phyloP scores from a whole-genome alignment of 1,284 basidiomycete genomes.

The Moniliella sp. region DNA sequence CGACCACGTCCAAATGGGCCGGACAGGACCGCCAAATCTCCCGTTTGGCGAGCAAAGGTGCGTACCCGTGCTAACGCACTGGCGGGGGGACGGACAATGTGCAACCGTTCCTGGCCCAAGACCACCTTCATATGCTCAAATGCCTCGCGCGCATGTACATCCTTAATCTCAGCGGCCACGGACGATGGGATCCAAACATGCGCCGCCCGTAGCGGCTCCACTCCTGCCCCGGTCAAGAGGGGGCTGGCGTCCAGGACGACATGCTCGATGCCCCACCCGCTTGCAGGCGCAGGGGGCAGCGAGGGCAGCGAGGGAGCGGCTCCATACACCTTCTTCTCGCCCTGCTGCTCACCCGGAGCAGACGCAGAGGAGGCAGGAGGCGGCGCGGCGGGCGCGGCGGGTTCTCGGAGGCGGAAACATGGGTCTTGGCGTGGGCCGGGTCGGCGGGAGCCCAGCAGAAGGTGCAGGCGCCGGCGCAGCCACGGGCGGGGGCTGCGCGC shows the following conservation, averaged over 20 bases:
- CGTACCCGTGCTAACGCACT: conserved; percentile 1
- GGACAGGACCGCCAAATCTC: conserved; percentile 86
- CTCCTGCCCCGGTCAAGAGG: conserved; percentile 20
- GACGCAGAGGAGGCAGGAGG: too few relatives aligned
- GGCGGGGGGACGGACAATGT: not conserved
- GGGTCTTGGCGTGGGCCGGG: too few relatives aligned
- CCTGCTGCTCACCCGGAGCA: too few relatives aligned
- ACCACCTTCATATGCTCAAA: conserved; percentile 15
- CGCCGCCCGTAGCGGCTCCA: conserved; percentile 15
- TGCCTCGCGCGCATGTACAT: conserved; percentile 21
- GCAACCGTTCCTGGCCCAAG: not conserved
- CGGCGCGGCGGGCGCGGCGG: too few relatives aligned
- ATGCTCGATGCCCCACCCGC: conserved; percentile 21
- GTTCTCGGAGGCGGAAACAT: too few relatives aligned
- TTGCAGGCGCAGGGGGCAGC: too few relatives aligned
- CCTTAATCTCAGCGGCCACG: conserved; percentile 27
- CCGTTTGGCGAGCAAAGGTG: conserved; percentile 83
- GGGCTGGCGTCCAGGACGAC: conserved; percentile 29
- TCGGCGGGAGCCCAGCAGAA: too few relatives aligned
- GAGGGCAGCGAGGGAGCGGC: too few relatives aligned
- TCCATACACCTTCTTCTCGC: too few relatives aligned
- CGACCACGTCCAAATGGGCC: conserved; percentile 73
- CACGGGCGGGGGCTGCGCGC: too few relatives aligned
- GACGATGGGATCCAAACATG: conserved; percentile 24
- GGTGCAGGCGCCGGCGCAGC: too few relatives aligned